Evolutionary conservation across 768 basidiomycete genomes (phyloP).

Genomic region (Crassisporium funariophilum): DNA sequence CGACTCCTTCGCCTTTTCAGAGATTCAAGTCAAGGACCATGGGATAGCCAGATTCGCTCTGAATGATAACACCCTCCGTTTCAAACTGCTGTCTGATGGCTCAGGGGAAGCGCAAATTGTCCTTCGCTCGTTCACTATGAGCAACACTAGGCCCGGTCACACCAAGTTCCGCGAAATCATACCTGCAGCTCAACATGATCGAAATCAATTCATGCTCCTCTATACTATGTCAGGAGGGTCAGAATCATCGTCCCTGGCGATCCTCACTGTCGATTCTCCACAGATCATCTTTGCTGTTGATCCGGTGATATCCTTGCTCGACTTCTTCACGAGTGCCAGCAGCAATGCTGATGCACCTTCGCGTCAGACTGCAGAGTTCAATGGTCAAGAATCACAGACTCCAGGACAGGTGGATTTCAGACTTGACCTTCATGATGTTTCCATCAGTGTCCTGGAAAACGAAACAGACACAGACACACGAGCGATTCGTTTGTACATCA

Average conservation of each 20-base stretch:
- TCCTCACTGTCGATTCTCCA: conserved; percentile 91
- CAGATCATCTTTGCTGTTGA: conserved; percentile 91
- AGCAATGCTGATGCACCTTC: neutral
- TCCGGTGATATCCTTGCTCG: conserved; percentile 84
- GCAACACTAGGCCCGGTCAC: conserved; percentile 79
- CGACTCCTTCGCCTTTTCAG: conserved; percentile 60
- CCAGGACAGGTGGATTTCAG: conserved; percentile 56
- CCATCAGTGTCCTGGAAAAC: conserved; percentile 84
- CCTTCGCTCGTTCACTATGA: conserved; percentile 89
- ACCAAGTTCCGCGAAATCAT: conserved; percentile 94
- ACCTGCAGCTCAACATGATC: conserved; percentile 83
- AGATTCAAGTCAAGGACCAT: conserved; percentile 64
- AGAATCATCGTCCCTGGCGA: conserved; percentile 61
- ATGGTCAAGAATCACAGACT: neutral
- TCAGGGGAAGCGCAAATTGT: conserved; percentile 87
- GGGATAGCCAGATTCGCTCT: conserved; percentile 88
- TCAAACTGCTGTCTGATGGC: conserved; percentile 82
- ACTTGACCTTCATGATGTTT: conserved; percentile 87
- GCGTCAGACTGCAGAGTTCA: neutral
- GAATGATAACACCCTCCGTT: conserved; percentile 73
- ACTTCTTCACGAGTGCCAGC: conserved; percentile 75
- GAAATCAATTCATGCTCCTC: conserved; percentile 92
- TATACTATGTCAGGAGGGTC: conserved; percentile 74
- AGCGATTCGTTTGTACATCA: conserved; percentile 83
- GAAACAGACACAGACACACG: conserved; percentile 79